phyloP scores from a whole-genome alignment of 2,329 filamentous ascomycete species.

The Colletotrichum karsti region DNA sequence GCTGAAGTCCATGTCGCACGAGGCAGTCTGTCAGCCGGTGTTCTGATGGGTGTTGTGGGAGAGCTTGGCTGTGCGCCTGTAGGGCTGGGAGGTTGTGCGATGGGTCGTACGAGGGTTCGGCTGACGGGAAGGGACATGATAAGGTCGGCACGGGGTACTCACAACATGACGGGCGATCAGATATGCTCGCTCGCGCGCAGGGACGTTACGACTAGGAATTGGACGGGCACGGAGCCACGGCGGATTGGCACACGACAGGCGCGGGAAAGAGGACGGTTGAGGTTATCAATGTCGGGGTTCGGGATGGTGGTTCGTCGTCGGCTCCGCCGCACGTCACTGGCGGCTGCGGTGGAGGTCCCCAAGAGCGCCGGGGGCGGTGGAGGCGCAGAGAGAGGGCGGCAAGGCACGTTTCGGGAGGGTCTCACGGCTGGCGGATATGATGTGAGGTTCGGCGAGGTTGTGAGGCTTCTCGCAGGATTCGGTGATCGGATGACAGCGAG shows the following conservation, averaged over 20 bases:
- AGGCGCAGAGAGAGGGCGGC: background rate
- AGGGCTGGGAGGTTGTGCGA: background rate
- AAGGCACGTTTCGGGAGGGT: slow-evolving; percentile 4
- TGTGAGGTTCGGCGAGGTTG: background rate
- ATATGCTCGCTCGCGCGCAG: background rate
- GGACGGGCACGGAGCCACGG: background rate
- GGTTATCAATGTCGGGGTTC: slow-evolving; percentile 8
- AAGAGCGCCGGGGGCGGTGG: background rate
- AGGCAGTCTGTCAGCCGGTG: slow-evolving; percentile 1
- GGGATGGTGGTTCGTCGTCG: slow-evolving; percentile 6
- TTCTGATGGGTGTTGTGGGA: background rate
- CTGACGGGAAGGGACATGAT: background rate
- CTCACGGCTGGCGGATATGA: background rate
- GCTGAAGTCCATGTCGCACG: slow-evolving; percentile 50
- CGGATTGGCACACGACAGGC: background rate
- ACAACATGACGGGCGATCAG: slow-evolving; percentile 27
- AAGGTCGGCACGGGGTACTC: background rate
- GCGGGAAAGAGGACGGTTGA: background rate
- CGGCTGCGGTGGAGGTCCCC: slow-evolving; percentile 7
- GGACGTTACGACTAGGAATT: background rate
- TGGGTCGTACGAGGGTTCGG: background rate
- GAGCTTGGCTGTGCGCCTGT: background rate
- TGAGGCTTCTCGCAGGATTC: slow-evolving; percentile 1
- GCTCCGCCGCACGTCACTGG: slow-evolving; percentile 26
- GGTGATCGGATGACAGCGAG: slow-evolving; percentile 7